Evolutionary conservation across 2,329 filamentous ascomycete genomes (phyloP).

Genomic region (Epichloe hybrida): DNA sequence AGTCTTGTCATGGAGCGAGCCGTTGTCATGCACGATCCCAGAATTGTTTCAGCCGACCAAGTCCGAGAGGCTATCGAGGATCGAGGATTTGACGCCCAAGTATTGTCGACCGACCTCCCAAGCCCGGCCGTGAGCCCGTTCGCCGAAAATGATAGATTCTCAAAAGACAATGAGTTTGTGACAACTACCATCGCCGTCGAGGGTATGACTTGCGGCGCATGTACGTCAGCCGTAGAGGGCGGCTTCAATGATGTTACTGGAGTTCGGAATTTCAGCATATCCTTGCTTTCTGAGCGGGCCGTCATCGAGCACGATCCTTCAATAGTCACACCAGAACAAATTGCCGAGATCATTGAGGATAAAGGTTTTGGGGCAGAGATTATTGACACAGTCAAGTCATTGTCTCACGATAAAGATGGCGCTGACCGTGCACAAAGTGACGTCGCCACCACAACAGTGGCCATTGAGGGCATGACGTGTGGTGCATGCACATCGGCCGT

Average conservation of each 20-base stretch:
- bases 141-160: constrained; percentile 20
- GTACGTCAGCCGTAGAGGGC: constrained; percentile 72
- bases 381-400: constrained; percentile 51
- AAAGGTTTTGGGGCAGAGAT: constrained; percentile 72
- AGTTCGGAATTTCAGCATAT: constrained; percentile 66
- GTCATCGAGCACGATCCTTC: constrained; percentile 65
- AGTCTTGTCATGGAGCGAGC: constrained; percentile 91
- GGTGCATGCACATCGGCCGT: constrained; percentile 91
- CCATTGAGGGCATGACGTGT: constrained; percentile 95
- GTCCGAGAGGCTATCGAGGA: constrained; percentile 83
- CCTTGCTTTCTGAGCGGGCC: constrained; percentile 70
- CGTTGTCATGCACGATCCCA: constrained; percentile 80
- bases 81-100: constrained; percentile 77
- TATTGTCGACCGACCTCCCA: constrained; percentile 70
- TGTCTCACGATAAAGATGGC: constrained; percentile 14
- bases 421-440: constrained; percentile 20
- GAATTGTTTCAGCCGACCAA: constrained; percentile 56
- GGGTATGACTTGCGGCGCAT: constrained; percentile 87
- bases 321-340: constrained; percentile 36
- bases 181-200: constrained; percentile 66
- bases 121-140: constrained; percentile 32
- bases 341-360: constrained; percentile 49
- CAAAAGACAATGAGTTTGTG: constrained; percentile 31
- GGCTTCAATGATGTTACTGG: constrained; percentile 65
- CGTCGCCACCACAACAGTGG: constrained; percentile 64